A percentile compares a stretch with the other conserved stretches of the same genome.
phyloP scores from a whole-genome alignment of 345 rosid genomes.

The Orychophragmus violaceus region DNA sequence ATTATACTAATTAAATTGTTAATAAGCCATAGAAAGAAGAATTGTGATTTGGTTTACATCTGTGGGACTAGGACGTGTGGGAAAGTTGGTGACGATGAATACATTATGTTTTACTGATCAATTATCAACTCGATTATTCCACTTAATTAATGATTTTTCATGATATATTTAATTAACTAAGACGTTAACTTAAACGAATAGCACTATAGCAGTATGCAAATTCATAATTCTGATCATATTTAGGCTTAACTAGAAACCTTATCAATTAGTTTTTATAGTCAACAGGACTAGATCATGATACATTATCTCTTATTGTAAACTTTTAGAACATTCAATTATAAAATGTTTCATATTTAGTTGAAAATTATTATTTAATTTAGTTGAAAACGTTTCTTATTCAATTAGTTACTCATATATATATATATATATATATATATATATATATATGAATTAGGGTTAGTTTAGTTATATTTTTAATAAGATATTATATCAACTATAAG shows the following conservation, averaged over 20 bases:
- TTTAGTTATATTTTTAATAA: too few relatives aligned
- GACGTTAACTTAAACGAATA: background rate
- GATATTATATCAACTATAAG: too few relatives aligned
- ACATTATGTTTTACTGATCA: conserved; percentile 11
- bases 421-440: too few relatives aligned
- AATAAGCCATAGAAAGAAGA: conserved; percentile 20
- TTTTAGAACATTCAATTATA: background rate
- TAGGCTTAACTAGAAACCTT: background rate
- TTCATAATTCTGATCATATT: conserved; percentile 8
- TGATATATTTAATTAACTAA: background rate
- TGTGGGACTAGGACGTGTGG: conserved; percentile 24
- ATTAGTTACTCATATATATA: too few relatives aligned
- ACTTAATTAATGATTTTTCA: background rate
- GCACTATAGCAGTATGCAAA: background rate
- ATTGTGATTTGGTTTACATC: conserved; percentile 27
- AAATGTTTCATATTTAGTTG: background rate
- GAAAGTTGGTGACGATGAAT: conserved; percentile 33
- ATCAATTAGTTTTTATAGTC: background rate
- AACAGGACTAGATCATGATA: background rate
- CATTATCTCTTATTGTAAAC: background rate
- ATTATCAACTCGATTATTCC: conserved; percentile 13
- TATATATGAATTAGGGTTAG: too few relatives aligned
- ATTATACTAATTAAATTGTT: conserved; percentile 5
- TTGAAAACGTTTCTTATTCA: too few relatives aligned
- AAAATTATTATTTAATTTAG: background rate